phyloP scores from a whole-genome alignment of 1,284 basidiomycete species.

The Moniliophthora roreri region DNA sequence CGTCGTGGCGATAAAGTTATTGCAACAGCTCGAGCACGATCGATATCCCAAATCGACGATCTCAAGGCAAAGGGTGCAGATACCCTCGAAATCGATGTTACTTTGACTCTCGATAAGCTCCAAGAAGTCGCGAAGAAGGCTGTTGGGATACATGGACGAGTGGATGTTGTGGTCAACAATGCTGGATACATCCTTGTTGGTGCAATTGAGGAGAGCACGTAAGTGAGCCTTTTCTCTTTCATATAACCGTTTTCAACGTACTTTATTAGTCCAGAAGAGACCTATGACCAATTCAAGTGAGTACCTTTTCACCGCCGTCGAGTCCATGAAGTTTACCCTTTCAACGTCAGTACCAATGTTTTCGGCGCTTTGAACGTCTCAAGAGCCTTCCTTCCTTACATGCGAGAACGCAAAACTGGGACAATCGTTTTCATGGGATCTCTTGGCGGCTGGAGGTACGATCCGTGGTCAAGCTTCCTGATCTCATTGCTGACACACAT shows the following conservation, averaged over 20 bases:
- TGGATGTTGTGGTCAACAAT: slow-evolving; percentile 39
- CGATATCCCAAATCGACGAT: slow-evolving; percentile 30
- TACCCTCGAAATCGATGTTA: slow-evolving; percentile 35
- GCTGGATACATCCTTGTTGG: slow-evolving; percentile 29
- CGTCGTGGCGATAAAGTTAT: slow-evolving; percentile 43
- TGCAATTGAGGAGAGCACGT: slow-evolving; percentile 28
- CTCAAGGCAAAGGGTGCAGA: slow-evolving; percentile 31
- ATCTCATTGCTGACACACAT: neutral
- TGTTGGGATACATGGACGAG: slow-evolving; percentile 28
- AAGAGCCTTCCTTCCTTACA: slow-evolving; percentile 37
- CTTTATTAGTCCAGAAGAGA: slow-evolving; percentile 26
- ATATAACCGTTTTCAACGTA: neutral
- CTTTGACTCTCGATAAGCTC: slow-evolving; percentile 26
- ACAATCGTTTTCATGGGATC: slow-evolving; percentile 36
- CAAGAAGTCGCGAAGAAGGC: slow-evolving; percentile 27
- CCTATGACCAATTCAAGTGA: slow-evolving; percentile 31
- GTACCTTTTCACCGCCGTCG: slow-evolving; percentile 12
- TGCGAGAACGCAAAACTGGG: slow-evolving; percentile 32
- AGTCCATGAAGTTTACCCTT: too few relatives aligned
- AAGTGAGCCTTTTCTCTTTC: slow-evolving; percentile 5
- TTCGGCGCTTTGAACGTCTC: slow-evolving; percentile 39
- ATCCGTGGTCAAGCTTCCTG: neutral
- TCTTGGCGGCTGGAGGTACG: slow-evolving; percentile 30
- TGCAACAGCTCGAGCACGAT: slow-evolving; percentile 31
- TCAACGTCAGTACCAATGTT: slow-evolving; percentile 29